phyloP scores from a whole-genome alignment of 129 eudicot genomes.

The Tagetes erecta region DNA sequence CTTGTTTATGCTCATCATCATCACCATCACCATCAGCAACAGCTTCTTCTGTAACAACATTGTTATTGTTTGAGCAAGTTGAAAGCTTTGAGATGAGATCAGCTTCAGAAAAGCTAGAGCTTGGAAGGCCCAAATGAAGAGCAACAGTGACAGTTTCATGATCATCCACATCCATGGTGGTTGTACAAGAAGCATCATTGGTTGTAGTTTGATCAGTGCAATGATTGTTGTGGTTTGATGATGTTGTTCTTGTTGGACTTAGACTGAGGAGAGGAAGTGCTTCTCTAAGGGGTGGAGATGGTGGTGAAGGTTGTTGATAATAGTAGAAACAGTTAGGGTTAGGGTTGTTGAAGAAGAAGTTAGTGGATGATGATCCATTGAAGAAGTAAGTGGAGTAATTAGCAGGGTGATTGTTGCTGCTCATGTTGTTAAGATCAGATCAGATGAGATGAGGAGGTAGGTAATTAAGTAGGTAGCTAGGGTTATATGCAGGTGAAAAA shows the following conservation, averaged over 20 bases:
- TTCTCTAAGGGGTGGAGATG: conserved; percentile 81
- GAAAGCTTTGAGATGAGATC: conserved; percentile 43
- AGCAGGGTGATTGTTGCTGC: conserved; percentile 55
- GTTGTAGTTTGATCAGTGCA: conserved; percentile 1
- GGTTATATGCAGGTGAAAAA: conserved; percentile 36
- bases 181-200: conserved; percentile 31
- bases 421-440: conserved; percentile 43
- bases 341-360: conserved; percentile 22
- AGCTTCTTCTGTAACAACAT: conserved; percentile 11
- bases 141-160: conserved; percentile 47
- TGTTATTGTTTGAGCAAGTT: conserved; percentile 24
- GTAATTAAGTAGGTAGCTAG: conserved; percentile 3
- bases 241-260: conserved; percentile 50
- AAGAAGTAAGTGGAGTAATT: conserved; percentile 49
- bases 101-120: conserved; percentile 46
- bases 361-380: conserved; percentile 54
- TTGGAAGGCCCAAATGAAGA: conserved; percentile 72
- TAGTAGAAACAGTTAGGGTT: conserved; percentile 35
- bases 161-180: conserved; percentile 52
- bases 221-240: conserved; percentile 13
- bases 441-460: conserved; percentile 2
- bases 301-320: conserved; percentile 44
- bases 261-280: conserved; percentile 74
- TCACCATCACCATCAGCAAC: neutral
- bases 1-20: conserved; percentile 21